Percentiles rank a stretch among this genome's conserved stretches.
phyloP scores from a whole-genome alignment of 495 filamentous ascomycete species.

The Xylaria curta region DNA sequence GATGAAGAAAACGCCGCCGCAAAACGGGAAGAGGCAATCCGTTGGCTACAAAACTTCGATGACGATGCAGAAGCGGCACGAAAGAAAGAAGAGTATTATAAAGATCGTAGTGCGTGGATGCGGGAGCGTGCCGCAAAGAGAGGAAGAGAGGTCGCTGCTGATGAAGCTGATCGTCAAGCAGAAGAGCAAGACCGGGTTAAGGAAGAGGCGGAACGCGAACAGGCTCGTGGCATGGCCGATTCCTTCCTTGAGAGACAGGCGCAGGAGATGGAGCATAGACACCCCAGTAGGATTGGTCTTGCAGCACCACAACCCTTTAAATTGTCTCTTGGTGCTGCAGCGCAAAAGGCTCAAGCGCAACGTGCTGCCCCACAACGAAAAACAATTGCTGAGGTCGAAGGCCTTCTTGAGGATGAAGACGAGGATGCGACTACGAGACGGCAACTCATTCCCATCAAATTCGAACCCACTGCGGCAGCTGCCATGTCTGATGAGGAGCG shows the following conservation, averaged over 20 bases:
- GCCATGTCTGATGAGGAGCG: slow-evolving; percentile 84
- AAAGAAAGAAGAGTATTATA: slow-evolving; percentile 82
- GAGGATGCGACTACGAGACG: slow-evolving; percentile 75
- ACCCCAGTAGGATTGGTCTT: slow-evolving; percentile 48
- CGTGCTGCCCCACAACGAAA: slow-evolving; percentile 70
- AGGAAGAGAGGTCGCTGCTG: slow-evolving; percentile 71
- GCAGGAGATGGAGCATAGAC: slow-evolving; percentile 75
- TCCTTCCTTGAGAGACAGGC: slow-evolving; percentile 91
- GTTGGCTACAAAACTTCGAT: slow-evolving; percentile 79
- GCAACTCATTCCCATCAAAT: slow-evolving; percentile 89
- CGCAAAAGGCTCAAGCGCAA: slow-evolving; percentile 77
- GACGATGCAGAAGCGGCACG: slow-evolving; percentile 80
- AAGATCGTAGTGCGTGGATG: slow-evolving; percentile 82
- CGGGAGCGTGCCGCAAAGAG: slow-evolving; percentile 78
- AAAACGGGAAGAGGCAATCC: slow-evolving; percentile 65
- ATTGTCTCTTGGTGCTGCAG: slow-evolving; percentile 87
- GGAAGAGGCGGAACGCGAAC: slow-evolving; percentile 73
- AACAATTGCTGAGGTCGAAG: slow-evolving; percentile 92
- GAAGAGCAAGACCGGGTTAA: slow-evolving; percentile 77
- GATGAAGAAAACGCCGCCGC: slow-evolving; percentile 70
- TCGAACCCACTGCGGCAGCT: slow-evolving; percentile 74
- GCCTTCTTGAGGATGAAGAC: slow-evolving; percentile 91
- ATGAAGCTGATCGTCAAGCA: slow-evolving; percentile 79
- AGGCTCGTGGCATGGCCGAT: slow-evolving; percentile 86
- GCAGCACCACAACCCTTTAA: slow-evolving; percentile 87